Conservation (phyloP, 2,329 filamentous ascomycete species). For the Orbilia blumenaviensis region DNA sequence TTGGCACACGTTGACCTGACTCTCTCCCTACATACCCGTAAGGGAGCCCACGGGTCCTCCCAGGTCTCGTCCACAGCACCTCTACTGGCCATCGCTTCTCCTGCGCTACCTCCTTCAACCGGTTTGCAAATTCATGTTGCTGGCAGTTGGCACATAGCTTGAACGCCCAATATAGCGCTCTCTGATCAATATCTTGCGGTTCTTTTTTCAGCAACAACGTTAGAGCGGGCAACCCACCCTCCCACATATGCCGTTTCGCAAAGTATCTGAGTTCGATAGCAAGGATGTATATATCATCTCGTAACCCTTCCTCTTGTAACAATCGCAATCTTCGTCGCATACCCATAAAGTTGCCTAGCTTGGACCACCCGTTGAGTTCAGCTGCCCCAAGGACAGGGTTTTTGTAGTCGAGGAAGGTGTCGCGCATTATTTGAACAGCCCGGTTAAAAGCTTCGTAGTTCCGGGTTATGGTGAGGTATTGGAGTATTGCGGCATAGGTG, state of each 20-base stretch:
- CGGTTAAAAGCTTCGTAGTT: constrained; percentile 49
- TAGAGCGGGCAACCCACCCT: constrained; percentile 40
- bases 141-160: constrained; percentile 43
- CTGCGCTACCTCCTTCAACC: constrained; percentile 39
- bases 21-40: constrained; percentile 35
- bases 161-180: constrained; percentile 45
- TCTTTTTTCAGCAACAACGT: constrained; percentile 22
- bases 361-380: constrained; percentile 50
- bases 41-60: constrained; percentile 21
- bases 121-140: constrained; percentile 31
- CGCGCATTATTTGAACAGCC: constrained; percentile 47
- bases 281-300: constrained; percentile 38
- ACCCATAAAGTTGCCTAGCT: constrained; percentile 50
- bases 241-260: constrained; percentile 51
- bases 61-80: constrained; percentile 28
- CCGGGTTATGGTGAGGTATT: constrained; percentile 36
- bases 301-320: constrained; percentile 45
- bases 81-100: constrained; percentile 50
- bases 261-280: constrained; percentile 48
- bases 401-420: constrained; percentile 33
- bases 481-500: constrained; percentile 42
- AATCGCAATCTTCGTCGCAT: constrained; percentile 40
- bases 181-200: constrained; percentile 25
- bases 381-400: constrained; percentile 41
- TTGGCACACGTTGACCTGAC: constrained; percentile 22